Percentiles rank a stretch among this genome's conserved stretches.
These are phyloP conservation scores for Penstemon davidsonii DNA, from an alignment of 257 asterid genomes.

Conservation along the genomic window DNA sequence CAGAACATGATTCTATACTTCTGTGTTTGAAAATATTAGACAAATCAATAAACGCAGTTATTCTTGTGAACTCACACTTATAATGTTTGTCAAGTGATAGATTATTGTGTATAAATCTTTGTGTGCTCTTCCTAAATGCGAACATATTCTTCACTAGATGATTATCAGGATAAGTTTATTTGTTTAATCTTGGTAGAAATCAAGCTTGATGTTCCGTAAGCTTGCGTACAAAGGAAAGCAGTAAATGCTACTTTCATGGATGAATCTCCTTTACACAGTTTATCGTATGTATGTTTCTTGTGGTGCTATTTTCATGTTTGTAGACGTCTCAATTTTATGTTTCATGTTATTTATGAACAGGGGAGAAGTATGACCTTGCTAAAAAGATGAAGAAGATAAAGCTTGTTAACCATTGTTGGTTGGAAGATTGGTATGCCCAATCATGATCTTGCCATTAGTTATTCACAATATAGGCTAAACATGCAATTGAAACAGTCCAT, in stretches of 20 bases:
- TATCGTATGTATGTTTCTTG: slow-evolving; percentile 8
- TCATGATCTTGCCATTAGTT: slow-evolving; percentile 26
- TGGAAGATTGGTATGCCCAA: slow-evolving; percentile 76
- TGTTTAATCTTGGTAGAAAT: not conserved
- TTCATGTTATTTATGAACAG: slow-evolving; percentile 37
- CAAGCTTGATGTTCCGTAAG: not conserved
- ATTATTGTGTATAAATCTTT: not conserved
- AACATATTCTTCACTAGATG: not conserved
- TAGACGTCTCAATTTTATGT: slow-evolving; percentile 7
- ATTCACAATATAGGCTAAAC: not conserved
- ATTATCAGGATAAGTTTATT: not conserved
- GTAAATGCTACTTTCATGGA: not conserved
- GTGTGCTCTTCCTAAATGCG: not conserved
- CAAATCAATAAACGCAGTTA: not conserved
- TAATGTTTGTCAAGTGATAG: not conserved
- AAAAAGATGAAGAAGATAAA: slow-evolving; percentile 66
- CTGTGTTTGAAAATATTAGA: not conserved
- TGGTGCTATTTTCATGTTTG: slow-evolving; percentile 8
- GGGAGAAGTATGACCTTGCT: slow-evolving; percentile 89
- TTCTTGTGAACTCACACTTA: not conserved
- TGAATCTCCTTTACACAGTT: slow-evolving; percentile 9
- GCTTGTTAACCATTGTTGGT: slow-evolving; percentile 87
- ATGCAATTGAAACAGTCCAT: slow-evolving; percentile 2
- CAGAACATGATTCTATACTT: not conserved
- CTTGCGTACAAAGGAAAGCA: not conserved